A percentile compares a stretch with the other conserved stretches of the same genome.
phyloP scores from a whole-genome alignment of 495 filamentous ascomycete genomes.

The Neurospora sp. region DNA sequence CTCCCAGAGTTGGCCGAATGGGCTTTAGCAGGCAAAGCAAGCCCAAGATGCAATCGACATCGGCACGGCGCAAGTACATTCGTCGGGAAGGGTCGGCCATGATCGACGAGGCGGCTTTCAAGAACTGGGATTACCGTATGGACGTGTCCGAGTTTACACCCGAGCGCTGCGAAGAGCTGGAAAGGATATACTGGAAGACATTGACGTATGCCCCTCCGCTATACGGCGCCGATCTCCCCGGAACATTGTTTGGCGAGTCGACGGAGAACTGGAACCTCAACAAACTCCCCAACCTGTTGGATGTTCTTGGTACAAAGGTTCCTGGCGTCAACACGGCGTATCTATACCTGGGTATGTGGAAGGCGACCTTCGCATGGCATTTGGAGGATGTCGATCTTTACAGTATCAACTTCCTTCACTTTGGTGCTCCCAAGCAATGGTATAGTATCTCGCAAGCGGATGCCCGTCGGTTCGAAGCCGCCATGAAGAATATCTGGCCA shows the following conservation, averaged over 20 bases:
- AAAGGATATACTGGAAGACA: conserved; percentile 91
- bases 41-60: conserved; percentile 41
- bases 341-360: conserved; percentile 98
- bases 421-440: conserved; percentile 98
- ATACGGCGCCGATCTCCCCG: conserved; percentile 95
- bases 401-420: conserved; percentile 99
- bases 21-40: conserved; percentile 30
- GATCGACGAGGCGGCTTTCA: conserved; percentile 78
- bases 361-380: conserved; percentile 98
- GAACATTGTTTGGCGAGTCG: conserved; percentile 85
- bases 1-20: conserved; percentile 29
- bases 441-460: conserved; percentile 97
- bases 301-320: conserved; percentile 88
- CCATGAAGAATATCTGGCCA: conserved; percentile 93
- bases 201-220: conserved; percentile 88
- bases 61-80: conserved; percentile 69
- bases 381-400: conserved; percentile 97
- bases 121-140: conserved; percentile 79
- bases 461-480: conserved; percentile 84
- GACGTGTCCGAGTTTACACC: conserved; percentile 76
- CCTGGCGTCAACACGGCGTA: conserved; percentile 99
- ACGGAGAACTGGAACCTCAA: conserved; percentile 89
- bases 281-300: conserved; percentile 83
- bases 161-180: conserved; percentile 87
- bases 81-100: conserved; percentile 59